Percentiles rank a stretch among this genome's conserved stretches.
Conservation (phyloP, 345 rosid species). For the Eucalyptus polyanthemos region DNA sequence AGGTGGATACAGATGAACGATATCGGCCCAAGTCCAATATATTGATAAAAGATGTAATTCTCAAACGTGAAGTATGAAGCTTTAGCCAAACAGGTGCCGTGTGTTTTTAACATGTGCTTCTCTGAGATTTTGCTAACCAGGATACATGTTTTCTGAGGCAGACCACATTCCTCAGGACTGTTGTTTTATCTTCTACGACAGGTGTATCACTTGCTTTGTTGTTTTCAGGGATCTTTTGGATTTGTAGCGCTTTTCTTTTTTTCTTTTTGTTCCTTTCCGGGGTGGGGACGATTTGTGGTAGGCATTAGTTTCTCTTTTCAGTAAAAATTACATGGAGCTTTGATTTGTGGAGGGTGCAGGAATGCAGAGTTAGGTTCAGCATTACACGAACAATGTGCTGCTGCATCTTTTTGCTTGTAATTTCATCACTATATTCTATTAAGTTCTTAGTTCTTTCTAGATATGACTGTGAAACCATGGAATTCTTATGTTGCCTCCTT, state of each 20-base stretch:
- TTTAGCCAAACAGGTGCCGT: background rate
- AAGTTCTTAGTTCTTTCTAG: background rate
- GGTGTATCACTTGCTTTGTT: background rate
- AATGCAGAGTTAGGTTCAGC: background rate
- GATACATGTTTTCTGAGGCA: background rate
- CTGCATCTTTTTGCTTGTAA: background rate
- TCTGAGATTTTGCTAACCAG: background rate
- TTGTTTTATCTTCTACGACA: background rate
- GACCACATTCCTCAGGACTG: background rate
- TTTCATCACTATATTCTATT: background rate
- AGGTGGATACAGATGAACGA: conserved; percentile 91
- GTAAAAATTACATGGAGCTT: background rate
- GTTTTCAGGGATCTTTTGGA: background rate
- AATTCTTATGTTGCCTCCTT: background rate
- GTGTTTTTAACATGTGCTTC: background rate
- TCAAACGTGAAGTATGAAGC: conserved; percentile 43
- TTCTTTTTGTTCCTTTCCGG: background rate
- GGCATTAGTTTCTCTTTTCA: background rate
- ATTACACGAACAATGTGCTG: background rate
- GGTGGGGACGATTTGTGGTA: background rate
- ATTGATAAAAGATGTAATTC: conserved; percentile 35
- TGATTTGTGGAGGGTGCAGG: background rate
- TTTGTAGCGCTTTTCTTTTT: background rate
- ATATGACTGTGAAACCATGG: background rate
- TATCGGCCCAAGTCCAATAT: conserved; percentile 65